Evolutionary conservation across 192 early-diverging fungal genomes (phyloP).

Genomic region (Phlyctochytrium bullatum): DNA sequence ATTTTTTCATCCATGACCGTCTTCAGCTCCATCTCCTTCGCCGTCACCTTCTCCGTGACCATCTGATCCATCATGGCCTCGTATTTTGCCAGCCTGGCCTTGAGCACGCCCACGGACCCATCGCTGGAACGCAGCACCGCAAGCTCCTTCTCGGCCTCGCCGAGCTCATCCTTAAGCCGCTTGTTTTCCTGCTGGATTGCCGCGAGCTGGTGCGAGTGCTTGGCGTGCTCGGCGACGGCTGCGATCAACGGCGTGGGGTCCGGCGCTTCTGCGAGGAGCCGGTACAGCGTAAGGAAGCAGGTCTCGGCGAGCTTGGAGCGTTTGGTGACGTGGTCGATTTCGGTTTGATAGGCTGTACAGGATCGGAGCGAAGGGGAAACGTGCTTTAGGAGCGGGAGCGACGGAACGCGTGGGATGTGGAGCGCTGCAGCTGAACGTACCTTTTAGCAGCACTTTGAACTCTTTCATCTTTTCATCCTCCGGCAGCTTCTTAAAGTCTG

Average conservation of each 20-base stretch:
- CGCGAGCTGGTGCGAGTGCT: conserved; percentile 41
- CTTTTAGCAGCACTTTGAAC: conserved; percentile 74
- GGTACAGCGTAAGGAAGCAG: conserved; percentile 78
- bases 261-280: conserved; percentile 73
- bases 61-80: conserved; percentile 66
- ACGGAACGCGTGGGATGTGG: background rate
- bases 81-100: conserved; percentile 55
- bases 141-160: conserved; percentile 42
- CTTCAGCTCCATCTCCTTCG: conserved; percentile 72
- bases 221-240: conserved; percentile 40
- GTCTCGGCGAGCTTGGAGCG: conserved; percentile 80
- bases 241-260: conserved; percentile 77
- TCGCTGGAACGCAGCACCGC: conserved; percentile 43
- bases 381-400: background rate
- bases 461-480: conserved; percentile 77
- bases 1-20: conserved; percentile 78
- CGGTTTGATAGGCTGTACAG: conserved; percentile 72
- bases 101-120: conserved; percentile 44
- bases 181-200: conserved; percentile 53
- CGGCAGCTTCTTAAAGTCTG: conserved; percentile 75
- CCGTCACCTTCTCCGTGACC: conserved; percentile 62
- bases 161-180: conserved; percentile 50
- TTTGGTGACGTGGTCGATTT: conserved; percentile 86
- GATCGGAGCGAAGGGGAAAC: background rate
- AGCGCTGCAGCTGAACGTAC: conserved; percentile 23